These are phyloP conservation scores for Helenozyma baotianmanensis DNA, from an alignment of 805 yeast species.

Conservation along the genomic window DNA sequence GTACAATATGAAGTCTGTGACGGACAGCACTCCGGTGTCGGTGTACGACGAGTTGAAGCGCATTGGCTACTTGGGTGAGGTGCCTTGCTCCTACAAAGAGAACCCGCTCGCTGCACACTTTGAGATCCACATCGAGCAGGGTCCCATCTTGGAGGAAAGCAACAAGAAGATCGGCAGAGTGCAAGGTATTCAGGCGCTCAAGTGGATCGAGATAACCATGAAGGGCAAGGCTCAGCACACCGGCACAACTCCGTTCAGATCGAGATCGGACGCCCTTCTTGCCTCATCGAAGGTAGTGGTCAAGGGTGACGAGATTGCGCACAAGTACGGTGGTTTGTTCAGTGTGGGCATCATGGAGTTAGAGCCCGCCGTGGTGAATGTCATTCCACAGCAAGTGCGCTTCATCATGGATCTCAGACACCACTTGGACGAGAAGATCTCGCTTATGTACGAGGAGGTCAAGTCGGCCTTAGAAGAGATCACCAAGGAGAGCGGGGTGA, in stretches of 20 bases:
- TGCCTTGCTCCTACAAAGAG: conserved; percentile 42
- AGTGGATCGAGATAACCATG: conserved; percentile 56
- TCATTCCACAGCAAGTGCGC: conserved; percentile 57
- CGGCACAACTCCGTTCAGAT: conserved; percentile 64
- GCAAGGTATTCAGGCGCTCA: conserved; percentile 60
- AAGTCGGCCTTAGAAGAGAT: conserved; percentile 34
- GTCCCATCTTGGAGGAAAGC: conserved; percentile 60
- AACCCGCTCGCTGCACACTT: conserved; percentile 66
- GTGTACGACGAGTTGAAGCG: conserved; percentile 53
- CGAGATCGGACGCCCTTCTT: conserved; percentile 58
- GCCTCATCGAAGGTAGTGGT: conserved; percentile 56
- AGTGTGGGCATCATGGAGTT: conserved; percentile 56
- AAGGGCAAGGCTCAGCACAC: conserved; percentile 67
- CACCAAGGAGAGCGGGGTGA: conserved; percentile 25
- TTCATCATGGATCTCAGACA: conserved; percentile 64
- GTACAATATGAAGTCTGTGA: conserved; percentile 49
- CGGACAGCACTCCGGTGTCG: conserved; percentile 43
- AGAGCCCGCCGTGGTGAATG: conserved; percentile 61
- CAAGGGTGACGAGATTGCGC: conserved; percentile 52
- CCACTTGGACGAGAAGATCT: conserved; percentile 40
- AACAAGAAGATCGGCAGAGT: conserved; percentile 60
- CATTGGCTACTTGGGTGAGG: conserved; percentile 58
- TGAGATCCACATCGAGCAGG: conserved; percentile 75
- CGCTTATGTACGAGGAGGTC: conserved; percentile 33
- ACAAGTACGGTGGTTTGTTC: conserved; percentile 47